phyloP scores from a whole-genome alignment of 768 basidiomycete genomes.

The Boletellus sp. region DNA sequence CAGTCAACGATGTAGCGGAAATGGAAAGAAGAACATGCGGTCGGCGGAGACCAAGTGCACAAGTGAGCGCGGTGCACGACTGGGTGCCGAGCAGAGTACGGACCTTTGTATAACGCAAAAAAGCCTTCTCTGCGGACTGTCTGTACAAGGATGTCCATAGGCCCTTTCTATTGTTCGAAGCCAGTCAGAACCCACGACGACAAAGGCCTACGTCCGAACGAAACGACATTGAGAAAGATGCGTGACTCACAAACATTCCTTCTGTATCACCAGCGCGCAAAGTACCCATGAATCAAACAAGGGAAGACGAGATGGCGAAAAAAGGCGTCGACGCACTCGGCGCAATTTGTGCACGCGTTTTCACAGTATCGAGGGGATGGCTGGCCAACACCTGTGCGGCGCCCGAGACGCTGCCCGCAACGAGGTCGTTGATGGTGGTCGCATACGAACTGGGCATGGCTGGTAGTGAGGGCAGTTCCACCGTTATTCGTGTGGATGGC shows the following conservation, averaged over 20 bases:
- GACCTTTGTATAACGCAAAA: constrained; percentile 93
- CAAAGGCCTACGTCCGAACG: background rate
- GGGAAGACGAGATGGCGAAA: background rate
- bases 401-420: constrained; percentile 89
- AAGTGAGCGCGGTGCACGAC: background rate
- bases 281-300: background rate
- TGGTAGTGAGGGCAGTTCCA: background rate
- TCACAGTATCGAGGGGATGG: constrained; percentile 85
- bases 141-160: constrained; percentile 83
- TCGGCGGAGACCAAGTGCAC: background rate
- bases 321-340: constrained; percentile 54
- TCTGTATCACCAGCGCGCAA: constrained; percentile 38
- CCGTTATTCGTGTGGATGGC: background rate
- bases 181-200: background rate
- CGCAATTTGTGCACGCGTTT: constrained; percentile 84
- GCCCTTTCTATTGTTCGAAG: constrained; percentile 64
- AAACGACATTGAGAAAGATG: background rate
- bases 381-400: constrained; percentile 95
- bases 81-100: constrained; percentile 1
- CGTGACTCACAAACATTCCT: constrained; percentile 85
- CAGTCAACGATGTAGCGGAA: background rate
- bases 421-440: constrained; percentile 73
- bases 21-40: no score
- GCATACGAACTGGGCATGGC: constrained; percentile 30
- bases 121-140: constrained; percentile 86